Evolutionary conservation across 768 basidiomycete genomes (phyloP), one percentile per base, ranked within the genome.

Genomic region (Panaeolus papilionaceus): DNA sequence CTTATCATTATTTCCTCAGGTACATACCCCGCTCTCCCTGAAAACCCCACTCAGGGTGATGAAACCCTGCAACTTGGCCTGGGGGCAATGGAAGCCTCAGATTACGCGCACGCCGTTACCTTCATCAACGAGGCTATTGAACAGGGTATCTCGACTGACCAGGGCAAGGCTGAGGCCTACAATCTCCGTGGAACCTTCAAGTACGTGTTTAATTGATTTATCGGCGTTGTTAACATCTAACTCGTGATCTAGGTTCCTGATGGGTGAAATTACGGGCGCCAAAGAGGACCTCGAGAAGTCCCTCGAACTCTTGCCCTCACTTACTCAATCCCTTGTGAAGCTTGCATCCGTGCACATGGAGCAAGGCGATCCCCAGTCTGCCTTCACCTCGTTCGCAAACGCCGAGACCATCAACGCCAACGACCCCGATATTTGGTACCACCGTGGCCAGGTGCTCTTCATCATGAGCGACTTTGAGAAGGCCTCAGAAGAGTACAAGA

Each of bases 281-380:
- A 93, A 95, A 75, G 84, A 79, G 2, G 97, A 99, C 77, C 82
- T 99, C 40, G 86, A 92, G 54, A 88, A 91, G 72, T 92, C 92
- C 54, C 82, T 97, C 65, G 80, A 85, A 63, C 79, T 97, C 38
- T 77, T 83, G 67, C 93, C 86, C 14, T 81, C 80, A 49, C 88
- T 90, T 72, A 95, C 94, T 0, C 97, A 98, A 79, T 92, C 89
- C 71, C 87, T 94, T 77, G 96, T 99, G 71, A 99, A 99, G 86
- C 90, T 99, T 69, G 98, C 97, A 14, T 94, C 92, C 72, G 96
- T 99, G 44, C 85, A 96, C 78, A 99, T 99, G 97, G 98, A 99
- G 77, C 91, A 96, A 73, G 91, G 91, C 45, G 88, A 95, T 69
- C 86, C 93, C 12, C 80, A 83, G 20, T 88, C 88, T 70, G 93